Percentiles rank a stretch among this genome's conserved stretches.
phyloP scores from a whole-genome alignment of 2,329 filamentous ascomycete species.

The Penicillium vulpinum region DNA sequence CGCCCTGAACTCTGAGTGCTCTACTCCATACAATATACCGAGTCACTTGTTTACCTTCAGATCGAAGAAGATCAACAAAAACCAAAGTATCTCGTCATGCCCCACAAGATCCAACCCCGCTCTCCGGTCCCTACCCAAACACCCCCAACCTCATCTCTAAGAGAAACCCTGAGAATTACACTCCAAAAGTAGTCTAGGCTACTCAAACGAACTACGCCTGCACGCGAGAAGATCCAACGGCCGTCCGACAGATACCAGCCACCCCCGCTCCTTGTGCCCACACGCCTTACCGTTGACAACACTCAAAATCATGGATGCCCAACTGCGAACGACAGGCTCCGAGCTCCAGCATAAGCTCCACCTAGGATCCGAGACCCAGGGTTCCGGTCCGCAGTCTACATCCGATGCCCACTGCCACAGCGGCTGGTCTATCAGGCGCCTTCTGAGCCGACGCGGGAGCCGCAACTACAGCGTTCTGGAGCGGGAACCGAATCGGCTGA shows the following conservation, averaged over 20 bases:
- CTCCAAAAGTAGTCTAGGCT: neutral
- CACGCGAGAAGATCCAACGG: neutral
- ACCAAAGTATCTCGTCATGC: slow-evolving; percentile 4
- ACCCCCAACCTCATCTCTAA: neutral
- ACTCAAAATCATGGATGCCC: slow-evolving; percentile 20
- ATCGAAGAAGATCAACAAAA: neutral
- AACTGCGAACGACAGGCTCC: slow-evolving; percentile 13
- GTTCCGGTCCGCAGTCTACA: neutral
- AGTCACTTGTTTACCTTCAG: neutral
- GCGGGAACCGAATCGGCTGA: slow-evolving; percentile 25
- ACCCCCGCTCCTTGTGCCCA: slow-evolving; percentile 11
- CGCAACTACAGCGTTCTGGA: slow-evolving; percentile 24
- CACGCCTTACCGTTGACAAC: neutral
- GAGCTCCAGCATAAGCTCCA: neutral
- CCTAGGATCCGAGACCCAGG: neutral
- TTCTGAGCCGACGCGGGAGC: slow-evolving; percentile 23
- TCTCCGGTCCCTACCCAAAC: slow-evolving; percentile 16
- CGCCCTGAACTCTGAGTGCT: neutral
- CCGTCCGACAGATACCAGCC: neutral
- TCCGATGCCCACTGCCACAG: neutral
- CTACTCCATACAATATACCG: neutral
- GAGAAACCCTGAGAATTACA: neutral
- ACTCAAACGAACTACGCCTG: neutral
- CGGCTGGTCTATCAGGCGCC: slow-evolving; percentile 23
- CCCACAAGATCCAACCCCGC: slow-evolving; percentile 18